Evolutionary conservation across 2,329 filamentous ascomycete species (phyloP), one percentile per base, ranked within the genome.

Genomic region (Phaeosphaeriaceae sp.): DNA sequence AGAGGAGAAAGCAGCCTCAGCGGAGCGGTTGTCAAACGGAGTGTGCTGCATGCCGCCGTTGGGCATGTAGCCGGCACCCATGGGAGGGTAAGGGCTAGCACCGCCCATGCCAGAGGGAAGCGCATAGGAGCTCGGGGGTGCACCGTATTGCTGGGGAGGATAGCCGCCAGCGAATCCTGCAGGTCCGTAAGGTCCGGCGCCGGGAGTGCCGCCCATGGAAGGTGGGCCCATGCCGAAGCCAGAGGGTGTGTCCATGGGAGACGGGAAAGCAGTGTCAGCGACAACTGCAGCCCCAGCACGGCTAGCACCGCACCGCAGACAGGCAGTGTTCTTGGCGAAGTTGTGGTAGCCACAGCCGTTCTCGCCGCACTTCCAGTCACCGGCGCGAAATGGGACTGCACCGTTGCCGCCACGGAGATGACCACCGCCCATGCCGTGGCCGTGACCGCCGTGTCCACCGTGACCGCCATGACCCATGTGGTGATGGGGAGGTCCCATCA

Each of bases 301-400:
- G 78, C 93, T 96, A 53, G 94, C 95, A 77, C 95, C 95, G 76
- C 95, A 99, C 59, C 95, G 91, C 62, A 99, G 87, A 79, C 95
- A 99, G 80, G 92, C 96, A 57, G 98, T 94, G 72, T 99, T 99
- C 87, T 99, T 99, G 61, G 95, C 95, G 76, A 99, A 99, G 83
- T 99, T 99, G 84, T 99, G 95, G 79, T 99, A 99, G 57, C 91
- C 92, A 77, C 95, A 99, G 40, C 93, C 93, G 75, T 99, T 95
- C 65, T 95, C 95, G 56, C 95, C 95, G 75, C 95, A 99, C 80
- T 97, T 97, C 95, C 95, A 99, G 76, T 99, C 95, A 74, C 95
- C 95, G 54, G 95, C 95, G 73, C 95, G 91, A 89, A 99, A 99
- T 17, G 95, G 95, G 45, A 99, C 95, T 48, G 93, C 90, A 67